phyloP scores from a whole-genome alignment of 176 grass and related monocot genomes.

The Eleusine indica region DNA sequence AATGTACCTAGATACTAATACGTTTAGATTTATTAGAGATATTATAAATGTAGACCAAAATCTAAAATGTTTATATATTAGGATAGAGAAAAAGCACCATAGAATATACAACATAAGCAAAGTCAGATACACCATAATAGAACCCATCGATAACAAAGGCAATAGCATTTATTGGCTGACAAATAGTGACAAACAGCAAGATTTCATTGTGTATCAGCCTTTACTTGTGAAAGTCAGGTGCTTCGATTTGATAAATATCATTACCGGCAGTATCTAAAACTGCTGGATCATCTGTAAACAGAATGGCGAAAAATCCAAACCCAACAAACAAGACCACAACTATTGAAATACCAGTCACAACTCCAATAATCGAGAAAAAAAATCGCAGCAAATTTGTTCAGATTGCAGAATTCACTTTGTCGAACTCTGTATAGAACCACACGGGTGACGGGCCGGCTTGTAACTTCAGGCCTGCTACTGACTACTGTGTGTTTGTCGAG shows the following conservation, averaged over 20 bases:
- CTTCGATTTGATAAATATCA: background rate
- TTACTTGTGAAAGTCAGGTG: background rate
- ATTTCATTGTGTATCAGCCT: background rate
- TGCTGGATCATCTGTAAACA: conserved; percentile 77
- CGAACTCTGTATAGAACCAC: too few relatives aligned
- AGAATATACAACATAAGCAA: conserved; percentile 82
- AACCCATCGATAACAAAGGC: conserved; percentile 86
- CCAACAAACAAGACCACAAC: conserved; percentile 66
- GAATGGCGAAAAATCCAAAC: conserved; percentile 64
- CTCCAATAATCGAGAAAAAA: too few relatives aligned
- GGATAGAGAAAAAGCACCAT: conserved; percentile 17
- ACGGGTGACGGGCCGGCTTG: too few relatives aligned
- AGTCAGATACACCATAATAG: conserved; percentile 91
- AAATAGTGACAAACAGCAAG: conserved; percentile 87
- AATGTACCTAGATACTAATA: too few relatives aligned
- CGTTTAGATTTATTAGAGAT: too few relatives aligned
- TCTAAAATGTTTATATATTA: too few relatives aligned
- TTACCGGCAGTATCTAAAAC: conserved; percentile 74
- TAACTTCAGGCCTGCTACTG: too few relatives aligned
- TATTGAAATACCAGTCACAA: conserved; percentile 54
- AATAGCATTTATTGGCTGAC: conserved; percentile 85
- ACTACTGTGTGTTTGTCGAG: too few relatives aligned
- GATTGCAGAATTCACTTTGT: too few relatives aligned
- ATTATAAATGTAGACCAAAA: too few relatives aligned
- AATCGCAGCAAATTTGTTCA: too few relatives aligned